Conservation (phyloP, 495 filamentous ascomycete genomes). For the Penicillium fimorum region DNA sequence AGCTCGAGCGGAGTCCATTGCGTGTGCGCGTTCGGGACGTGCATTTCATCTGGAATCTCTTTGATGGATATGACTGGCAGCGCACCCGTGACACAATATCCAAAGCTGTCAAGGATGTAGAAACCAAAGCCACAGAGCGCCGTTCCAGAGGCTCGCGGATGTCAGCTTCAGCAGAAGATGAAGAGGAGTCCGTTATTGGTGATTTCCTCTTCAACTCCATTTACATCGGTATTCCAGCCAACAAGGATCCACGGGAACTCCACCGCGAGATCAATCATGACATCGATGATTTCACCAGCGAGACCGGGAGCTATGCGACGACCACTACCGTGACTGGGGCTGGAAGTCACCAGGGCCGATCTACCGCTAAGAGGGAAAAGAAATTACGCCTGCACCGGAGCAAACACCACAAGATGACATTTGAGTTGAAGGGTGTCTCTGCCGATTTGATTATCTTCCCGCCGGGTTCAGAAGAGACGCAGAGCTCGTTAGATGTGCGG, state of each 20-base stretch:
- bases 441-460: conserved; percentile 84
- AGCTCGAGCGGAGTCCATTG: conserved; percentile 67
- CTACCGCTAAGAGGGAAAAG: conserved; percentile 47
- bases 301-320: conserved; percentile 83
- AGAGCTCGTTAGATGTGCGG: conserved; percentile 81
- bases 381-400: conserved; percentile 77
- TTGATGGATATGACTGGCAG: conserved; percentile 97
- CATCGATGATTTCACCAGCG: conserved; percentile 80
- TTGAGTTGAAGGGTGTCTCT: conserved; percentile 85
- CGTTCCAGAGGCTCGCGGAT: conserved; percentile 49
- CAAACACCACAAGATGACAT: conserved; percentile 90
- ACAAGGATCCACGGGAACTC: conserved; percentile 78
- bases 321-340: conserved; percentile 62
- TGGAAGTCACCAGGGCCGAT: conserved; percentile 50
- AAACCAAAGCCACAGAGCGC: conserved; percentile 74
- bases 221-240: conserved; percentile 89
- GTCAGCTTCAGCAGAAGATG: conserved; percentile 56
- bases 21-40: conserved; percentile 78
- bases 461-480: conserved; percentile 70
- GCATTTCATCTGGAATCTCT: conserved; percentile 96
- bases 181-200: conserved; percentile 82
- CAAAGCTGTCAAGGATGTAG: conserved; percentile 81
- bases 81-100: conserved; percentile 80
- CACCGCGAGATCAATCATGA: conserved; percentile 80
- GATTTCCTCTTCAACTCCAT: conserved; percentile 99